Evolutionary conservation across 495 filamentous ascomycete genomes (phyloP), one percentile per base, ranked within the genome.

Genomic region (Halenospora varia): DNA sequence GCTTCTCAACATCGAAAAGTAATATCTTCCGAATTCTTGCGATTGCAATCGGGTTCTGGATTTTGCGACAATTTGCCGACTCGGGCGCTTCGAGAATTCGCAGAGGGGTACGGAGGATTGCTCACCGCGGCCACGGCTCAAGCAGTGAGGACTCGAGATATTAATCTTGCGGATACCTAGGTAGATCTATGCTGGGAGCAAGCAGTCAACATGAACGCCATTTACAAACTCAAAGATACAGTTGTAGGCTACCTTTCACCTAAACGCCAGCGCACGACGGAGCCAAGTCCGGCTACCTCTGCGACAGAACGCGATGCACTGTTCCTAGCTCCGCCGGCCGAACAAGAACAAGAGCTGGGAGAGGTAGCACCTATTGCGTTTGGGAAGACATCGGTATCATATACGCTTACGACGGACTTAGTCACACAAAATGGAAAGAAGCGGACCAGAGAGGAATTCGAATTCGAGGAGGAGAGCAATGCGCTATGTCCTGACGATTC

Each of bases 191-290:
- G 17, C 41, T 15, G 23, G 22, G 10, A 48, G 19, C 13, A 35
- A 35, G n/a, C n/a, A n/a, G n/a, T 40, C 44, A 49, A 13, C 22
- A 68, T 68, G 65, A 55, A 68, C 22, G 44, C 44, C 8, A 19
- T 68, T 17, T 42, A 35, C 26, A 55, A 35, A 48, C 40, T 68
- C 20, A 59, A 57, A 47, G 60, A 65, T 11, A 46, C 56, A 8
- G 17, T 68, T 25, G 18, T 62, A 23, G 35, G 46, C 10, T 61
- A 47, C 40, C 49, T 68, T 39, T 63, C 62, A n/a, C 64, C 64
- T 0, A 65, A 65, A 39, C 65, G 62, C 41, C 65, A 59, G 26
- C 65, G 62, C 9, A 67, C 65, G 18, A 24, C 57, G 17, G 60
- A 55, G 18, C 62, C 44, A 10, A n/a, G 13, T 15, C 13, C 61